These are phyloP conservation scores for Acarospora socialis DNA, from an alignment of 2,329 filamentous ascomycete species.

Conservation along the genomic window DNA sequence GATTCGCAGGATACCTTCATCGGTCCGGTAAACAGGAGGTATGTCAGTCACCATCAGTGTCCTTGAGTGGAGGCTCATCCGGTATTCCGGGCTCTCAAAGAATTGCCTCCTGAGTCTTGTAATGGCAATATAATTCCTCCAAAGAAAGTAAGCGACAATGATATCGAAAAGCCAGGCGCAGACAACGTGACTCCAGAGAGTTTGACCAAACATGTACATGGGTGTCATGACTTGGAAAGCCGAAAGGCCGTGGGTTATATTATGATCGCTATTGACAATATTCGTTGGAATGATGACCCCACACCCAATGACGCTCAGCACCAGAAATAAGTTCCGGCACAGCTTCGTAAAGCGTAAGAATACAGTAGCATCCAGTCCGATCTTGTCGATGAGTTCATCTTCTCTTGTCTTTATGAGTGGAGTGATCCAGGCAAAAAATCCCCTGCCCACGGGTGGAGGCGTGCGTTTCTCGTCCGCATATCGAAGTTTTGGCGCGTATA, in stretches of 20 bases:
- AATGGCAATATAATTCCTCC: conserved; percentile 76
- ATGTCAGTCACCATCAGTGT: conserved; percentile 65
- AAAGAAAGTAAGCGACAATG: conserved; percentile 68
- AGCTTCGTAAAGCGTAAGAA: conserved; percentile 83
- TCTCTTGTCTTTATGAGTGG: conserved; percentile 70
- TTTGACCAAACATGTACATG: conserved; percentile 31
- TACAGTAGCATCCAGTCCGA: conserved; percentile 81
- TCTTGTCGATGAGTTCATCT: conserved; percentile 58
- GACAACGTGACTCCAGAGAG: conserved; percentile 45
- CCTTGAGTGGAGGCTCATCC: conserved; percentile 66
- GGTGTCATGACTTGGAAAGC: conserved; percentile 36
- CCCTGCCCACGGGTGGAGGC: conserved; percentile 72
- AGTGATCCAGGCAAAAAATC: conserved; percentile 73
- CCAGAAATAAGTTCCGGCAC: conserved; percentile 78
- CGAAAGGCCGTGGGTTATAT: conserved; percentile 27
- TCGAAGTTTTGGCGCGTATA: conserved; percentile 89
- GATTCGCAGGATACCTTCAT: conserved; percentile 76
- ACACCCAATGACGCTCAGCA: conserved; percentile 58
- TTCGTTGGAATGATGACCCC: conserved; percentile 72
- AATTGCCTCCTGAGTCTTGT: conserved; percentile 58
- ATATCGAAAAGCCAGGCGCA: conserved; percentile 53
- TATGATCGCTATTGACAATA: conserved; percentile 35
- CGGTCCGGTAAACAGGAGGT: conserved; percentile 57
- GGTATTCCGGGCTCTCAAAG: conserved; percentile 77
- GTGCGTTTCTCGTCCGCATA: conserved; percentile 82